Evolutionary conservation across 176 grass and related monocot genomes (phyloP), one percentile per base, ranked within the genome.

Genomic region (Secale cereale): DNA sequence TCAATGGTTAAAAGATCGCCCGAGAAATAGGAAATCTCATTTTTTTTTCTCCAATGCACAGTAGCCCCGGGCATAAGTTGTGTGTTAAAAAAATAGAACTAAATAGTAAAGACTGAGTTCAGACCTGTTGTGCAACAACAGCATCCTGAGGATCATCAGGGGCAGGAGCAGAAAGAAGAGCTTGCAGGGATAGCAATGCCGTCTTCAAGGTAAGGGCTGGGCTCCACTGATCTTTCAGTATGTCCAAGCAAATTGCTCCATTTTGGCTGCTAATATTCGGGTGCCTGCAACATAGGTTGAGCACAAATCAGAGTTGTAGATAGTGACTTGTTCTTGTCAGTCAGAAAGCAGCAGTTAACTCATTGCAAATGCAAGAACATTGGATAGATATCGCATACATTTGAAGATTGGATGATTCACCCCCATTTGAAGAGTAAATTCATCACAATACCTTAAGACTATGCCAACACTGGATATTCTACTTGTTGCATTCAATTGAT

Each of bases 191-290:
- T 77, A 99, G 88, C 35, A 99, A 74, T 0, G 97, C 94, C 1
- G 97, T 99, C 79, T 99, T 99, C 87, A 99, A 83, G 10, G 97
- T 99, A 78, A 99, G 94, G 70, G 97, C 94, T 45, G 97, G 97
- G 73, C 97, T 99, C 97, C 97, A 99, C 73, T 99, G 97, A 89
- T 99, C 97, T 88, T 99, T 99, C 84, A 99, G 83, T 80, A 99
- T 99, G 78, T 99, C 97, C 88, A 99, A 97, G 85, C 97, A 99
- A 86, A 99, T 99, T 48, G 97, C 97, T 39, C 97, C 97, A 70
- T 92, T 99, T 86, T 99, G 97, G 86, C 94, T 99, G 86, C 97
- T 99, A 73, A 99, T 99, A 31, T 99, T 99, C 66, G 97, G 97
- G 46, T 99, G 97, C 97, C 97, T 99, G 89, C 76, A 87, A 91